These are phyloP conservation scores for Saccharomycopsis fermentans DNA, from an alignment of 805 yeast species.

Conservation along the genomic window DNA sequence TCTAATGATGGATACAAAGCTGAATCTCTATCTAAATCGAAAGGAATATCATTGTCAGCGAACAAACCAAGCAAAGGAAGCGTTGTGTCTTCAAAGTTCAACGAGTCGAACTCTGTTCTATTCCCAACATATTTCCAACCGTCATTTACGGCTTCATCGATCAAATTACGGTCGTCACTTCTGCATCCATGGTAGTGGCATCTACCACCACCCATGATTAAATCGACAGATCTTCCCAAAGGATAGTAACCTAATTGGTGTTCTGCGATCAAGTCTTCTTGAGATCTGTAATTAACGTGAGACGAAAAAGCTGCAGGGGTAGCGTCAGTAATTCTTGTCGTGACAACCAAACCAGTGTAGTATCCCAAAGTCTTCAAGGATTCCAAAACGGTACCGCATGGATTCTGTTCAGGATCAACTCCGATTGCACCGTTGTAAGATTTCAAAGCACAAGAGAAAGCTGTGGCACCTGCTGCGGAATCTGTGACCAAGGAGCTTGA, in stretches of 20 bases:
- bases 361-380: slow-evolving; percentile 77
- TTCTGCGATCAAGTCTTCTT: slow-evolving; percentile 78
- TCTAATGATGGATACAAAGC: slow-evolving; percentile 57
- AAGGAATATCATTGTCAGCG: slow-evolving; percentile 73
- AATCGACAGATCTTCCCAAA: slow-evolving; percentile 69
- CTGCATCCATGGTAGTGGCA: slow-evolving; percentile 76
- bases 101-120: slow-evolving; percentile 47
- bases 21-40: slow-evolving; percentile 65
- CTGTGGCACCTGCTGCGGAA: slow-evolving; percentile 97
- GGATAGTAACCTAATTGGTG: slow-evolving; percentile 80
- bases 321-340: slow-evolving; percentile 88
- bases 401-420: slow-evolving; percentile 55
- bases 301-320: slow-evolving; percentile 87
- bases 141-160: slow-evolving; percentile 45
- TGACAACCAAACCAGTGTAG: slow-evolving; percentile 82
- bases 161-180: slow-evolving; percentile 56
- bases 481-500: slow-evolving; percentile 74
- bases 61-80: slow-evolving; percentile 72
- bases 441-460: slow-evolving; percentile 77
- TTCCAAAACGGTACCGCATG: slow-evolving; percentile 84
- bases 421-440: slow-evolving; percentile 88
- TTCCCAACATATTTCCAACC: slow-evolving; percentile 62
- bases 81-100: slow-evolving; percentile 38
- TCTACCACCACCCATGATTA: slow-evolving; percentile 87
- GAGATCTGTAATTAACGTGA: slow-evolving; percentile 65